Base-by-base conservation (phyloP, 129 eudicot genomes). In the Smallanthus sonchifolius region DNA sequence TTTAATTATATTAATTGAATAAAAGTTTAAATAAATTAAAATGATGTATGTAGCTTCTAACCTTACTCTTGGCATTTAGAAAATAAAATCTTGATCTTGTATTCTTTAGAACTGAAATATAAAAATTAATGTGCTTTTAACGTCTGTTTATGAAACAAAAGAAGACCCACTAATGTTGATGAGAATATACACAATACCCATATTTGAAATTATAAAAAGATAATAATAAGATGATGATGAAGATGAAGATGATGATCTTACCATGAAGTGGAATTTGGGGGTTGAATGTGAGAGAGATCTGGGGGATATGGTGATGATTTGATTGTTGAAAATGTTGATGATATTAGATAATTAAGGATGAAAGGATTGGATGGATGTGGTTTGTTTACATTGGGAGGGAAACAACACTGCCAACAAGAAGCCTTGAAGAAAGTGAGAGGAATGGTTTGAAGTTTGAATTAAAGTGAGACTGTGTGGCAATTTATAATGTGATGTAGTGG, bases 21-120 rank as follows among this genome's bases (percentile, higher is more conserved):
- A 1, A 9, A 34, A 61, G 13, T 9, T 73, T 14, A 8, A 51
- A 49, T 7, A 55, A 19, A 35, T n/a, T 2, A 10, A 67, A 8
- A 28, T 36, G 14, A 37, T 17, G 62, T 48, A 70, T 78, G 55
- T 28, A 51, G 72, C 39, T 51, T 38, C 80, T 44, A 49, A 87
- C 92, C 92, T 87, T 83, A 70, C 75, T 87, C 87, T 77, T 40
- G 89, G 87, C 89, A 87, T 87, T 73, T 69, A 65, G 10, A 48
- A 7, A 35, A 11, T 24, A 7, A 17, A 67, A 73, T 64, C 74
- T 65, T 84, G 73, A 34, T 44, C 57, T 54, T 65, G 66, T 34
- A 47, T 4, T 43, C 71, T 76, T 57, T 11, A 70, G 68, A 36
- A 35, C 85, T 84, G 84, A 52, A 79, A 75, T 17, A 43, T 36